Percentiles rank a stretch among this genome's conserved stretches.
phyloP scores from a whole-genome alignment of 768 basidiomycete genomes.

The Macrolepiota fuliginosa region DNA sequence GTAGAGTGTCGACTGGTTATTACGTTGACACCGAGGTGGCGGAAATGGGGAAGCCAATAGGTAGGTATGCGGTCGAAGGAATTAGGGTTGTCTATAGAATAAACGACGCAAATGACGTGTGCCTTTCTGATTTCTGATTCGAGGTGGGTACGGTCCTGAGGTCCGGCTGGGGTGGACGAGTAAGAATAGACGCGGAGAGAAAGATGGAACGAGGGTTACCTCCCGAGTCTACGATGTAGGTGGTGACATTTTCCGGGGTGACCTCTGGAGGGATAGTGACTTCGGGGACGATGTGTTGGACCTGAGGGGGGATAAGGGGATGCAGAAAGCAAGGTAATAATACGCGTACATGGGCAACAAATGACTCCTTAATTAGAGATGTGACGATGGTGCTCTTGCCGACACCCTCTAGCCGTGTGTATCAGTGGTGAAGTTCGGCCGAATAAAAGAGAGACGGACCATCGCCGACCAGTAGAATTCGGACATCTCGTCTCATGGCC shows the following conservation, averaged over 20 bases:
- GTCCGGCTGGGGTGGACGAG: constrained; percentile 54
- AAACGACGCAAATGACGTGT: constrained; percentile 97
- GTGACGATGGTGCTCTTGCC: constrained; percentile 98
- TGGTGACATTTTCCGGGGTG: constrained; percentile 96
- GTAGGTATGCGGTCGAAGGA: constrained; percentile 98
- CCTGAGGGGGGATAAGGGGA: constrained; percentile 43
- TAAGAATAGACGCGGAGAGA: background rate
- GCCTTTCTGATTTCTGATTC: constrained; percentile 96
- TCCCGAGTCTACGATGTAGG: constrained; percentile 97
- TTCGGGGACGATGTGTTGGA: constrained; percentile 93
- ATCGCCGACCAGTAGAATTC: constrained; percentile 92
- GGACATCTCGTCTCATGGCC: constrained; percentile 86
- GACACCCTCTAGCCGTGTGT: constrained; percentile 71
- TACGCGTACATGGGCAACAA: constrained; percentile 73
- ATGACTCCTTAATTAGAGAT: constrained; percentile 94
- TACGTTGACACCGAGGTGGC: constrained; percentile 94
- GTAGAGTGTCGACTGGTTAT: constrained; percentile 16
- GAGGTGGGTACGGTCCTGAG: constrained; percentile 83
- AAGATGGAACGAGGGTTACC: constrained; percentile 47
- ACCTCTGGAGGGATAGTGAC: constrained; percentile 98
- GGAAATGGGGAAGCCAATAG: constrained; percentile 95
- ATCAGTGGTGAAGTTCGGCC: constrained; percentile 7
- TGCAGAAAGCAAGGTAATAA: constrained; percentile 5
- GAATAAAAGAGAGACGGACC: constrained; percentile 45
- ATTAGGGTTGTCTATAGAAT: constrained; percentile 93